Conservation (phyloP, 2,329 filamentous ascomycete species). For the Cordyceps militaris region DNA sequence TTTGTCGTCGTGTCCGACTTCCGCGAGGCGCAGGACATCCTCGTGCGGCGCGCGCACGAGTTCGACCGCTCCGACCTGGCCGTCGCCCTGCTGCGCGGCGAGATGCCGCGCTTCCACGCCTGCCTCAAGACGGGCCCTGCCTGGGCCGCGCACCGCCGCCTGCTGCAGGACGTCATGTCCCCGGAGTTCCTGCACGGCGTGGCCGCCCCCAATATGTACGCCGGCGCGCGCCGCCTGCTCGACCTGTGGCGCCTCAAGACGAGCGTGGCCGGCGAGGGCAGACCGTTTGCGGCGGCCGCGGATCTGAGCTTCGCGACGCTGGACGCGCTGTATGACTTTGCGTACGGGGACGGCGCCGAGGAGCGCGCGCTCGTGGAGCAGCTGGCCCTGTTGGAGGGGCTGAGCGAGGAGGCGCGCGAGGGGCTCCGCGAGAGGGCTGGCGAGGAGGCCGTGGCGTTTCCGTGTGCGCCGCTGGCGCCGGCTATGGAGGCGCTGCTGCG, state of each 20-base stretch:
- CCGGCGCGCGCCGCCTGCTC: conserved; percentile 23
- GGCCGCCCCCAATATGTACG: conserved; percentile 27
- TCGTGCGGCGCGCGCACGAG: conserved; percentile 34
- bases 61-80: conserved; percentile 36
- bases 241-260: conserved; percentile 29
- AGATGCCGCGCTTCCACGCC: conserved; percentile 28
- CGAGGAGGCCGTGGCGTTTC: background rate
- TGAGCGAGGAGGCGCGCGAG: background rate
- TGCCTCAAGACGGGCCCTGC: conserved; percentile 23
- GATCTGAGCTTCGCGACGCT: conserved; percentile 26
- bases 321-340: conserved; percentile 25
- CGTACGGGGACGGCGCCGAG: conserved; percentile 20
- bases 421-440: background rate
- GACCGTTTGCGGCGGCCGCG: conserved; percentile 19
- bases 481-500: conserved; percentile 3
- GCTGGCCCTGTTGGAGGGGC: background rate
- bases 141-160: conserved; percentile 28
- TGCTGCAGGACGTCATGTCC: conserved; percentile 33
- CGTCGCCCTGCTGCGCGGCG: conserved; percentile 24
- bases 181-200: conserved; percentile 25
- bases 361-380: background rate
- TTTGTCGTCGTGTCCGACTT: conserved; percentile 36
- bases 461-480: background rate
- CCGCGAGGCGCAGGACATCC: conserved; percentile 36
- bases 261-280: conserved; percentile 20